A percentile compares a stretch with the other conserved stretches of the same genome.
Conservation (phyloP, 768 basidiomycete species). For the Boletus huronensis region DNA sequence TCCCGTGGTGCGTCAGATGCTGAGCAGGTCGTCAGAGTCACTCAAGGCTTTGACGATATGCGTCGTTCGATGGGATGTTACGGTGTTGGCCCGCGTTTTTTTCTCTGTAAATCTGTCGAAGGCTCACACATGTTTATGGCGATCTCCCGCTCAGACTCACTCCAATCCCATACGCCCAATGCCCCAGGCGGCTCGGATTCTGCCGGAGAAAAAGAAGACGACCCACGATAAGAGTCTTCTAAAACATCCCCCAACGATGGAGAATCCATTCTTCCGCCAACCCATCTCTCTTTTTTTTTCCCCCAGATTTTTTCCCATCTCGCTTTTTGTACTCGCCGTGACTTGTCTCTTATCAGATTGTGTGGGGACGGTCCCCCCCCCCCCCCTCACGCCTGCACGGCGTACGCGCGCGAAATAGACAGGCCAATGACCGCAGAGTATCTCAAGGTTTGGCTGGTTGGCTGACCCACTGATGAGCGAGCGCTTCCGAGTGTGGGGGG, state of each 20-base stretch:
- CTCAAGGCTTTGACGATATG: not conserved
- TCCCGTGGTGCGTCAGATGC: not conserved
- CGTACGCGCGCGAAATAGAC: not conserved
- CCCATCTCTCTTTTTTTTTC: not conserved
- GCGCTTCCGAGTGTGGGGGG: not conserved
- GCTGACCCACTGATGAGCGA: not conserved
- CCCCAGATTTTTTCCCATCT: slow-evolving; percentile 1
- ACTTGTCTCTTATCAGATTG: not conserved
- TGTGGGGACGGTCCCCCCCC: not conserved
- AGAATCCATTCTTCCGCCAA: not conserved
- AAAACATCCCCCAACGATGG: not conserved
- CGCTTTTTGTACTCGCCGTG: not conserved
- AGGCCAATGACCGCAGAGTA: not conserved
- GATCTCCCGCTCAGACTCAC: not conserved
- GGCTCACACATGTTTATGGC: not conserved
- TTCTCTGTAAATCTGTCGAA: not conserved
- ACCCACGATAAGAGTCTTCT: not conserved
- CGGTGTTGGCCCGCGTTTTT: not conserved
- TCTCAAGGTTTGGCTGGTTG: not conserved
- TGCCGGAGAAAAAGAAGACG: not conserved
- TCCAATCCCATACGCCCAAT: not conserved
- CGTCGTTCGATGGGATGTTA: slow-evolving; percentile 6
- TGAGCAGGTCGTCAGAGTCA: not conserved
- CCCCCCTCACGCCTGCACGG: too few species aligned
- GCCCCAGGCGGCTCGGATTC: not conserved